phyloP scores from a whole-genome alignment of 208 protist genomes.

The Entamoeba invadens region DNA sequence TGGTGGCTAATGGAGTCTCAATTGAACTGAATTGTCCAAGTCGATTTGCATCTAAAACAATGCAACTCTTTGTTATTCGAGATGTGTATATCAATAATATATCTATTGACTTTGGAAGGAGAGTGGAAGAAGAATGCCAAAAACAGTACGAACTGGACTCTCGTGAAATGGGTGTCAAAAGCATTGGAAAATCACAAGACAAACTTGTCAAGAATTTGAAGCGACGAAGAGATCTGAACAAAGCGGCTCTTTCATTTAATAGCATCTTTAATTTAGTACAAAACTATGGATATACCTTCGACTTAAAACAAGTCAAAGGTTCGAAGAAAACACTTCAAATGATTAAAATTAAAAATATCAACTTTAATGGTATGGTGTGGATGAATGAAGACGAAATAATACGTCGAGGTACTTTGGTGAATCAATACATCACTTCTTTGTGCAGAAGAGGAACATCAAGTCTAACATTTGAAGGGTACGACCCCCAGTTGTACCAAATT shows the following conservation, averaged over 20 bases:
- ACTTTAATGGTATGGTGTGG: background rate
- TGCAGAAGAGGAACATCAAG: too few relatives aligned
- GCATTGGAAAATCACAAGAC: background rate
- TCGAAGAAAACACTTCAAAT: background rate
- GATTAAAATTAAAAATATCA: background rate
- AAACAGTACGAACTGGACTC: background rate
- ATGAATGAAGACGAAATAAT: background rate
- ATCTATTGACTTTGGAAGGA: background rate
- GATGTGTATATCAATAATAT: background rate
- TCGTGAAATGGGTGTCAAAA: background rate
- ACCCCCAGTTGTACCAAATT: too few relatives aligned
- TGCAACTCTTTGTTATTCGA: background rate
- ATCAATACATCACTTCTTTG: background rate
- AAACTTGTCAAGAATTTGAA: background rate
- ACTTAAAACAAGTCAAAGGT: background rate
- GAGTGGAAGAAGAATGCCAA: background rate
- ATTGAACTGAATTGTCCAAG: background rate
- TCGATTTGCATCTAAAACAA: background rate
- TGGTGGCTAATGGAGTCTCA: background rate
- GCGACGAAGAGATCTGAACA: background rate
- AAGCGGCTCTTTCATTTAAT: background rate
- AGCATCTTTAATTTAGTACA: background rate
- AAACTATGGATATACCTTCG: background rate
- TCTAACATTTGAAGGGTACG: too few relatives aligned
- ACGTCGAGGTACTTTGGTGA: background rate